Evolutionary conservation across 352 stramenopile species (phyloP).

Genomic region (Globisporangium mamillatum): DNA sequence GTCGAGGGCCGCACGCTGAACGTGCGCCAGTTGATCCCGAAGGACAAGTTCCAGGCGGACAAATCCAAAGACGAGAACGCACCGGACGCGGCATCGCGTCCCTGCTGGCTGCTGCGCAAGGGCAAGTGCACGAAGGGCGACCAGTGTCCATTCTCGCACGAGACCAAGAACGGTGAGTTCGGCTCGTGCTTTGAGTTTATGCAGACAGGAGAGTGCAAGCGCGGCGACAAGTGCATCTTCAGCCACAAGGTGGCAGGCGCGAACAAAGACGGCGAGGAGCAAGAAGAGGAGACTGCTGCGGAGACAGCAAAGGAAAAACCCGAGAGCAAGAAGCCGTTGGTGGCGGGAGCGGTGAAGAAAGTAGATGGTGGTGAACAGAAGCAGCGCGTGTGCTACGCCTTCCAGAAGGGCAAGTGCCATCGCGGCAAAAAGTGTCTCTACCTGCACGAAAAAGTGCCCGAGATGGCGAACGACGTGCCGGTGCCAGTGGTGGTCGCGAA

Average conservation of each 20-base stretch:
- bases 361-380: constrained; percentile 18
- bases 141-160: constrained; percentile 71
- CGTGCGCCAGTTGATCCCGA: constrained; percentile 68
- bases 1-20: constrained; percentile 71
- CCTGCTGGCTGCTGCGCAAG: constrained; percentile 75
- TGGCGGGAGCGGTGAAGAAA: neutral
- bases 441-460: constrained; percentile 49
- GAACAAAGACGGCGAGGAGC: neutral
- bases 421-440: constrained; percentile 67
- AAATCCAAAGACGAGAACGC: constrained; percentile 34
- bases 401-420: constrained; percentile 76
- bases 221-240: constrained; percentile 73
- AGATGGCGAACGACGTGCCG: constrained; percentile 17
- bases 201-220: constrained; percentile 69
- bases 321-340: neutral
- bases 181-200: constrained; percentile 82
- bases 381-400: constrained; percentile 67
- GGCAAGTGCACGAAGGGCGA: constrained; percentile 75
- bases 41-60: constrained; percentile 62
- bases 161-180: constrained; percentile 66
- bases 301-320: constrained; percentile 6
- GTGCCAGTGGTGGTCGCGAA: constrained; percentile 15
- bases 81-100: constrained; percentile 38
- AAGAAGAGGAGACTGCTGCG: constrained; percentile 14
- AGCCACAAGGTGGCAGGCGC: constrained; percentile 30